A percentile compares a stretch with the other conserved stretches of the same genome.
Evolutionary conservation across 805 yeast species (phyloP).

Genomic region (Helenozyma baotianmanensis): DNA sequence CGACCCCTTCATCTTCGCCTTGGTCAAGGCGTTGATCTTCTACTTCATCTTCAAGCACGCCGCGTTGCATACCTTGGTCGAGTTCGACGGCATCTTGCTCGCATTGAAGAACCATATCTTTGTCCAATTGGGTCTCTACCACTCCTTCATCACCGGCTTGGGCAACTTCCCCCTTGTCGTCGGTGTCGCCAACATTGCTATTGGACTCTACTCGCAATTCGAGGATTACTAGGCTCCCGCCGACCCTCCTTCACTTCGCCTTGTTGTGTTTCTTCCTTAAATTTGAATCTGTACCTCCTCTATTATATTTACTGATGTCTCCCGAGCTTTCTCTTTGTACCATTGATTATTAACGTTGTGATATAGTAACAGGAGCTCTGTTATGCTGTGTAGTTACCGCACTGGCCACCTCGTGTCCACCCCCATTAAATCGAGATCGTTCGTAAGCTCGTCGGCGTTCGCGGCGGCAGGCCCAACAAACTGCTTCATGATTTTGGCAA

Average conservation of each 20-base stretch:
- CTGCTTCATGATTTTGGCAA: conserved; percentile 41
- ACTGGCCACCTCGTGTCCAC: conserved; percentile 33
- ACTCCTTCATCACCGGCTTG: conserved; percentile 33
- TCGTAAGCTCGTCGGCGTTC: conserved; percentile 26
- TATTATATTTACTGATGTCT: too few relatives aligned
- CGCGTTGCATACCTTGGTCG: conserved; percentile 22
- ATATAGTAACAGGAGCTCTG: too few relatives aligned
- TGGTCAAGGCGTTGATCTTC: conserved; percentile 40
- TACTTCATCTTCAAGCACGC: conserved; percentile 30
- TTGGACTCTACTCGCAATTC: conserved; percentile 50
- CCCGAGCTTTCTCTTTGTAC: too few relatives aligned
- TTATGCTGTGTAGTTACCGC: not conserved
- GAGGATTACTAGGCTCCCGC: conserved; percentile 41
- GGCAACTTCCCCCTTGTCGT: conserved; percentile 46
- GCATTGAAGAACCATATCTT: conserved; percentile 27
- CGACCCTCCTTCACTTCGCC: too few relatives aligned
- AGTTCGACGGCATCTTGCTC: conserved; percentile 22
- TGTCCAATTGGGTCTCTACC: conserved; percentile 34
- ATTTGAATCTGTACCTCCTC: too few relatives aligned
- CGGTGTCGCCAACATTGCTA: conserved; percentile 41
- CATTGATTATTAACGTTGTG: too few relatives aligned
- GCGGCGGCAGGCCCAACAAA: conserved; percentile 37
- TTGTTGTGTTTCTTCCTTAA: too few relatives aligned
- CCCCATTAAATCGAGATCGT: conserved; percentile 36
- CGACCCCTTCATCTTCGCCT: conserved; percentile 54